Evolutionary conservation across 495 filamentous ascomycete genomes (phyloP).

Genomic region (Filosporella fistucella): DNA sequence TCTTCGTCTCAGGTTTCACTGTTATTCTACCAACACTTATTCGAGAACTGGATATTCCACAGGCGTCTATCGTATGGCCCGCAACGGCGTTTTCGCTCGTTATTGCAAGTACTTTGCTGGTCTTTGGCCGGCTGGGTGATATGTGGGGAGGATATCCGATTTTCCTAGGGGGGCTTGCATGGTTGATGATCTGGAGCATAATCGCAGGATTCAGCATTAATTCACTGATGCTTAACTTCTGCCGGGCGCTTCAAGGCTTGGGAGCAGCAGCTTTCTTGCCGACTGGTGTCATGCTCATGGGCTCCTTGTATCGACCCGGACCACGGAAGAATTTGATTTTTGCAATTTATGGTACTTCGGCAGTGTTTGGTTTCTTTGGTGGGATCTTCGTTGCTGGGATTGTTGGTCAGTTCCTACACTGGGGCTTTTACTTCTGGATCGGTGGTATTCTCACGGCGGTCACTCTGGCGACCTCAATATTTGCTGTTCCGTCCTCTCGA

Average conservation of each 20-base stretch:
- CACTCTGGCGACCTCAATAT: slow-evolving; percentile 43
- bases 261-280: slow-evolving; percentile 73
- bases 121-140: slow-evolving; percentile 70
- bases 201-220: slow-evolving; percentile 64
- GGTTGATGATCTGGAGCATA: slow-evolving; percentile 67
- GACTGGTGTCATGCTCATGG: slow-evolving; percentile 70
- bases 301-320: slow-evolving; percentile 73
- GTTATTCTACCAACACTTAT: slow-evolving; percentile 67
- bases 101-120: slow-evolving; percentile 63
- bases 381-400: slow-evolving; percentile 77
- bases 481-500: slow-evolving; percentile 59
- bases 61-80: slow-evolving; percentile 64
- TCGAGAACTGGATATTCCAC: slow-evolving; percentile 57
- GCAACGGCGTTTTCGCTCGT: slow-evolving; percentile 70
- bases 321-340: slow-evolving; percentile 82
- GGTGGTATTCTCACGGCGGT: slow-evolving; percentile 45
- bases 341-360: slow-evolving; percentile 70
- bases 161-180: slow-evolving; percentile 60
- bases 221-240: slow-evolving; percentile 64
- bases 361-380: slow-evolving; percentile 60
- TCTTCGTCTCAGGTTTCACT: slow-evolving; percentile 80
- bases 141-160: slow-evolving; percentile 70
- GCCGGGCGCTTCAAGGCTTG: slow-evolving; percentile 71
- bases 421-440: slow-evolving; percentile 77
- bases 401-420: slow-evolving; percentile 53